phyloP scores from a whole-genome alignment of 2,329 filamentous ascomycete species.

The Aspergillus ochraceus region DNA sequence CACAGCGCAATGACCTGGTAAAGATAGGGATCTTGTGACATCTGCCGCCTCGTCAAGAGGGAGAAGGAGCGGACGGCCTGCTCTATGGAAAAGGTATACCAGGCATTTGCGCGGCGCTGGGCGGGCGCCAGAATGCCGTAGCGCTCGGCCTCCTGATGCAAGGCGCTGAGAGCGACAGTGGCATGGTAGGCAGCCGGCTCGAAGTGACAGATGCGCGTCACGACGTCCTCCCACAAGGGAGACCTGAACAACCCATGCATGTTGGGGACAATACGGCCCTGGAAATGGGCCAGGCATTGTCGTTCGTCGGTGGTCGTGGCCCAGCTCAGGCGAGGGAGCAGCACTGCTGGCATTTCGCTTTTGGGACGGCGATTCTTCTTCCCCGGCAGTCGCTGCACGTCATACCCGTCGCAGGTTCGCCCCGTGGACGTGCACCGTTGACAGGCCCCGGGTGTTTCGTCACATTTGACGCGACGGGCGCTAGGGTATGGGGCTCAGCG shows the following conservation, averaged over 20 bases:
- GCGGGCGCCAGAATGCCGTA: background rate
- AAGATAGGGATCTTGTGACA: constrained; percentile 7
- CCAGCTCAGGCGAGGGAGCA: background rate
- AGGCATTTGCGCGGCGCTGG: background rate
- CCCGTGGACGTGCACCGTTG: constrained; percentile 3
- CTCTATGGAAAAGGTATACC: constrained; percentile 2
- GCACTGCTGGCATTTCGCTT: background rate
- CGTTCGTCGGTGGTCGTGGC: constrained; percentile 2
- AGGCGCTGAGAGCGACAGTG: constrained; percentile 5
- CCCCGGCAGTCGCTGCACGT: background rate
- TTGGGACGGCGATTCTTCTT: background rate
- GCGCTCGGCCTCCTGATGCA: constrained; percentile 5
- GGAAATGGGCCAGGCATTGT: constrained; percentile 6
- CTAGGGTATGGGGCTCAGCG: background rate
- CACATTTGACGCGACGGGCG: constrained; percentile 10
- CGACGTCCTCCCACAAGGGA: constrained; percentile 6
- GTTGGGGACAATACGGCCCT: background rate
- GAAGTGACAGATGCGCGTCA: constrained; percentile 1
- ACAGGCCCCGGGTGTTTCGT: constrained; percentile 6
- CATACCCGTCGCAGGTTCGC: constrained; percentile 7
- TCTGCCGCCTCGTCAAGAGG: background rate
- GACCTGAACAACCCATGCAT: constrained; percentile 5
- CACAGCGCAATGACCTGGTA: constrained; percentile 5
- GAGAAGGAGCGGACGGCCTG: constrained; percentile 1
- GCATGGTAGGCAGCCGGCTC: constrained; percentile 10